Conservation (phyloP, 1,139 yeast species). For the Yamadazyma spencermartinsiae region DNA sequence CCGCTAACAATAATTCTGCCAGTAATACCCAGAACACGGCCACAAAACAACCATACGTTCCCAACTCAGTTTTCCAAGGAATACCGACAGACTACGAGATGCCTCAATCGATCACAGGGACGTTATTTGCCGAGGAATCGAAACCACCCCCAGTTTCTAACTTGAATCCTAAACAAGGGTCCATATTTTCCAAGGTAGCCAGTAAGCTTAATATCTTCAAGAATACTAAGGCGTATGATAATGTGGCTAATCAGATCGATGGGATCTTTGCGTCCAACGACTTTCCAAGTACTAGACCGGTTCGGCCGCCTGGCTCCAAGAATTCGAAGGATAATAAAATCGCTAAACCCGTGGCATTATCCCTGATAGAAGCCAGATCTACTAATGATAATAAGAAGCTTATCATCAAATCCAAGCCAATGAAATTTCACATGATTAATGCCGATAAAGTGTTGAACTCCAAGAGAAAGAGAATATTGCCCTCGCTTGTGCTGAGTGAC, state of each 20-base stretch:
- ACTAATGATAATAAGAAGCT: conserved; percentile 30
- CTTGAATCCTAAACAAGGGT: conserved; percentile 14
- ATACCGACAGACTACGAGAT: conserved; percentile 17
- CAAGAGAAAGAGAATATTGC: conserved; percentile 32
- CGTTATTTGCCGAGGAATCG: conserved; percentile 20
- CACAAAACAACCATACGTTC: conserved; percentile 8
- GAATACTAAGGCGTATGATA: conserved; percentile 8
- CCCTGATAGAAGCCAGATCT: conserved; percentile 14
- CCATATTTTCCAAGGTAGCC: conserved; percentile 38
- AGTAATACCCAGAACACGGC: not conserved
- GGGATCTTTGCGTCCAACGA: conserved; percentile 17
- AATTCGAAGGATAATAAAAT: conserved; percentile 11
- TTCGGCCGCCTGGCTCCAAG: conserved; percentile 2
- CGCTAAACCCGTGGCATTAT: conserved; percentile 13
- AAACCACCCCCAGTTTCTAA: conserved; percentile 3
- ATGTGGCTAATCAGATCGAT: conserved; percentile 5
- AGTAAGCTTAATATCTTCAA: conserved; percentile 38
- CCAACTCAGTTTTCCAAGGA: conserved; percentile 13
- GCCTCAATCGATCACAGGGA: conserved; percentile 44
- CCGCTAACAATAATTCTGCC: not conserved
- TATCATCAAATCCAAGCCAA: conserved; percentile 43
- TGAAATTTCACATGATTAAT: conserved; percentile 44
- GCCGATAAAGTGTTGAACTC: conserved; percentile 43
- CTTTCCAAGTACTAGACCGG: conserved; percentile 12
- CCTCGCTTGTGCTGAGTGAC: conserved; percentile 17